Percentiles rank a stretch among this genome's conserved stretches.
phyloP scores from a whole-genome alignment of 31 red algal genomes.

The Odonthalia washingtoniensis region DNA sequence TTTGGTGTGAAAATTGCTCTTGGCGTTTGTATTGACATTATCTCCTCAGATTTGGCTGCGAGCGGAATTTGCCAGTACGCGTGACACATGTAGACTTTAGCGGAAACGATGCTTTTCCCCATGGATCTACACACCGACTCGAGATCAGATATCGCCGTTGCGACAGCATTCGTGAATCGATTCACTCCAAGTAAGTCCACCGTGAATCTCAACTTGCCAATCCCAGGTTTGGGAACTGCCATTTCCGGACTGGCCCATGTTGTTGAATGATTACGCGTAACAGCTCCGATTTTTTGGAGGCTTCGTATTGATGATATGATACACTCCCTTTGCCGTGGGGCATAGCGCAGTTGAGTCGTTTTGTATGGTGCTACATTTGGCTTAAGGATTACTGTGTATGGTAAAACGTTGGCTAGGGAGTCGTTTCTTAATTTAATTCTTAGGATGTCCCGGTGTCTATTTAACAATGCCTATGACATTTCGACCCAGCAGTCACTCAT shows the following conservation, averaged over 20 bases:
- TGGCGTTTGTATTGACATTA: slow-evolving; percentile 49
- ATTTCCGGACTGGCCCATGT: slow-evolving; percentile 5
- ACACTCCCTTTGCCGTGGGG: no score
- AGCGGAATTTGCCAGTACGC: slow-evolving; percentile 46
- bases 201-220: slow-evolving; percentile 20
- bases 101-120: not conserved
- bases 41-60: slow-evolving; percentile 21
- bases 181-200: slow-evolving; percentile 35
- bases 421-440: no score
- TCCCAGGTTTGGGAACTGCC: slow-evolving; percentile 33
- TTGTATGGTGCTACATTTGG: no score
- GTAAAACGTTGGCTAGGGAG: no score
- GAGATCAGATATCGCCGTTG: slow-evolving; percentile 39
- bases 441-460: no score
- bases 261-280: no score
- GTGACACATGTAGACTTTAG: slow-evolving; percentile 38
- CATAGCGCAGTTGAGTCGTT: no score
- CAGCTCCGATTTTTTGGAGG: no score
- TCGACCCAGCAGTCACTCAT: no score
- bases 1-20: not conserved
- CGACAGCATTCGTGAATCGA: not conserved
- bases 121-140: not conserved
- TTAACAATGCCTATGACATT: no score
- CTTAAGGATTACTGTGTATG: no score
- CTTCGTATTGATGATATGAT: no score